Percentiles rank a stretch among this genome's conserved stretches.
Evolutionary conservation across 179 eudicot genomes (phyloP).

Genomic region (Drosera spatulata): DNA sequence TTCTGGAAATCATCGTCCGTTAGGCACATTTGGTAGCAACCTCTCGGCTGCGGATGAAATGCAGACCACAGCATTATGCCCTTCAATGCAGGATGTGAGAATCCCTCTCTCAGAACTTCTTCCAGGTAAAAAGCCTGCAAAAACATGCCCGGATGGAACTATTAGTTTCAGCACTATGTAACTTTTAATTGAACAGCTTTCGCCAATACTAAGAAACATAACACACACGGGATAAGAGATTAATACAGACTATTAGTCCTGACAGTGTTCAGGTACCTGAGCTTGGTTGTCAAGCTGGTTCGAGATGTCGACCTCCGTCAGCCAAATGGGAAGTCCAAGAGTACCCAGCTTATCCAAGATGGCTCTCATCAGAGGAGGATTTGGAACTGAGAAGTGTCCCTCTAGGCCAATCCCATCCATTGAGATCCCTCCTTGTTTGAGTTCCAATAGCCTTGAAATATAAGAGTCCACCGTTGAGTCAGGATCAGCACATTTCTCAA

Average conservation of each 20-base stretch:
- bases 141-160: too few species aligned
- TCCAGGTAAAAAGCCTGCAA: constrained; percentile 60
- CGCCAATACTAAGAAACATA: background rate
- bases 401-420: constrained; percentile 88
- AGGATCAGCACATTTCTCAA: constrained; percentile 65
- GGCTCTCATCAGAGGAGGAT: constrained; percentile 69
- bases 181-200: background rate
- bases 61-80: constrained; percentile 91
- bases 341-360: constrained; percentile 71
- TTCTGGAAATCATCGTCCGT: constrained; percentile 52
- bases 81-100: constrained; percentile 59
- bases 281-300: constrained; percentile 30
- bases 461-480: constrained; percentile 69
- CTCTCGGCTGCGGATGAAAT: constrained; percentile 29
- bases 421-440: constrained; percentile 42
- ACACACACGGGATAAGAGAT: too few species aligned
- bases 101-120: constrained; percentile 69
- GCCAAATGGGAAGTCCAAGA: constrained; percentile 76
- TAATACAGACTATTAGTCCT: too few species aligned
- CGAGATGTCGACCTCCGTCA: constrained; percentile 71
- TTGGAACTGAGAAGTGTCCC: constrained; percentile 73
- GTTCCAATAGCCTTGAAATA: constrained; percentile 39
- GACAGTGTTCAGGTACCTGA: constrained; percentile 31
- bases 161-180: background rate
- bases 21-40: constrained; percentile 93